Evolutionary conservation across 306 rosid genomes (phyloP), one percentile per base, ranked within the genome.

Genomic region (Chamaecrista fasciculata): DNA sequence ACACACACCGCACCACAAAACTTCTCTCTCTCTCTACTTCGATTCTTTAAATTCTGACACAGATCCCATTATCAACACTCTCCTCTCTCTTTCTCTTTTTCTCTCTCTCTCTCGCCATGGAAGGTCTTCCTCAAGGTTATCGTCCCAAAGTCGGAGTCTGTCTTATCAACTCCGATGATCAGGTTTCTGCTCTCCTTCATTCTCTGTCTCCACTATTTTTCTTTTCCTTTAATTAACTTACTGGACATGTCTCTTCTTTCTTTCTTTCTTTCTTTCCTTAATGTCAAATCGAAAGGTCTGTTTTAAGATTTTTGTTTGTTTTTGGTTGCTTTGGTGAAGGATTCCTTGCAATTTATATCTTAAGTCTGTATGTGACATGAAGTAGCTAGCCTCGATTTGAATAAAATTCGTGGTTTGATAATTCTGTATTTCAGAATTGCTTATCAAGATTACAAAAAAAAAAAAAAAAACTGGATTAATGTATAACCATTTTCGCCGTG

Each of bases 131-230:
- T 8, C 78, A 82, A 69, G 99, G 99, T 60, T 94, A 94, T 63
- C 97, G 97, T 63, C 99, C 99, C 48, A 94, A 94, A 91, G 95
- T 94, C 36, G 99, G 99, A 47, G 94, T 94, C 73, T 94, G 99
- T 79, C 90, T 94, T 81, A 82, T 91, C 81, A 94, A 90, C 79
- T 84, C 86, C 2, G 85, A 91, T 48, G 79, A 85, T 75, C 92
- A 85, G 94, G 97, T 93, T 58, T 11, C 43, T 75, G 18, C 36
- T 52, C 11, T 55, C 56, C 39, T 55, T 36, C 50, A 20, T 12
- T 61, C 62, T 58, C 40, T 67, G n/a, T 25, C 12, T 33, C 5
- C 42, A 0, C 39, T 26, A 0, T 14, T 14, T 25, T 25, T 25
- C 0, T 12, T 12, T 2, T 15, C 0, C 34, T 0, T 3, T 36